Percentiles rank a stretch among this genome's conserved stretches.
phyloP scores from a whole-genome alignment of 768 basidiomycete genomes.

The Favolaschia claudopus region DNA sequence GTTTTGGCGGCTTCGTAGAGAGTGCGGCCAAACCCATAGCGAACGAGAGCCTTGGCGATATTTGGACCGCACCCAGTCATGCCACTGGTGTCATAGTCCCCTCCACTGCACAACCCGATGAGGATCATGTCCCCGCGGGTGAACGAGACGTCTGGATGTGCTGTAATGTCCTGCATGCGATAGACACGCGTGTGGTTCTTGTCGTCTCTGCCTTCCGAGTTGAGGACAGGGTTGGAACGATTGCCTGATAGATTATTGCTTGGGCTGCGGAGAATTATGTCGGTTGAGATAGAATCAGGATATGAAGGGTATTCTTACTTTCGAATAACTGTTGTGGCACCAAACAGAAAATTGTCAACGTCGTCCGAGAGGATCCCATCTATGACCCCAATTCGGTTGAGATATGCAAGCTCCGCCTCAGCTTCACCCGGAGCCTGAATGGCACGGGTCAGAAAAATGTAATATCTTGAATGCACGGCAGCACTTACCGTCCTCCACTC shows the following conservation, averaged over 20 bases:
- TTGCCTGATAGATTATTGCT: slow-evolving; percentile 80
- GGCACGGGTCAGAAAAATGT: slow-evolving; percentile 35
- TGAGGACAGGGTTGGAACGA: slow-evolving; percentile 64
- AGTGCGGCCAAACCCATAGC: slow-evolving; percentile 80
- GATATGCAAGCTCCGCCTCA: slow-evolving; percentile 90
- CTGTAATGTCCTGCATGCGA: slow-evolving; percentile 46
- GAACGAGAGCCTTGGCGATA: slow-evolving; percentile 80
- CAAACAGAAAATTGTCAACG: slow-evolving; percentile 92
- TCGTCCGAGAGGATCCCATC: slow-evolving; percentile 94
- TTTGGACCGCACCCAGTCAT: slow-evolving; percentile 71
- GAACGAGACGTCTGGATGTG: slow-evolving; percentile 49
- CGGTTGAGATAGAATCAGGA: not conserved
- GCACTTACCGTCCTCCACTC: slow-evolving; percentile 71
- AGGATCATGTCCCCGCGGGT: slow-evolving; percentile 83
- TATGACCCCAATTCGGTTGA: slow-evolving; percentile 82
- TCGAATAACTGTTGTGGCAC: slow-evolving; percentile 82
- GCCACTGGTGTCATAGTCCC: slow-evolving; percentile 85
- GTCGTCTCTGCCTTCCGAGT: slow-evolving; percentile 74
- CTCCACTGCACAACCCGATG: slow-evolving; percentile 86
- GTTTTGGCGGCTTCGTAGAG: slow-evolving; percentile 66
- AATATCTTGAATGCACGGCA: slow-evolving; percentile 19
- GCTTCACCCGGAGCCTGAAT: slow-evolving; percentile 89
- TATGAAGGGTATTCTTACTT: slow-evolving; percentile 61
- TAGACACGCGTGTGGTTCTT: slow-evolving; percentile 70
- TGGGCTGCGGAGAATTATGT: slow-evolving; percentile 51